Base-by-base conservation (phyloP, 257 asterid genomes). In the Solanum gracilifrons region DNA sequence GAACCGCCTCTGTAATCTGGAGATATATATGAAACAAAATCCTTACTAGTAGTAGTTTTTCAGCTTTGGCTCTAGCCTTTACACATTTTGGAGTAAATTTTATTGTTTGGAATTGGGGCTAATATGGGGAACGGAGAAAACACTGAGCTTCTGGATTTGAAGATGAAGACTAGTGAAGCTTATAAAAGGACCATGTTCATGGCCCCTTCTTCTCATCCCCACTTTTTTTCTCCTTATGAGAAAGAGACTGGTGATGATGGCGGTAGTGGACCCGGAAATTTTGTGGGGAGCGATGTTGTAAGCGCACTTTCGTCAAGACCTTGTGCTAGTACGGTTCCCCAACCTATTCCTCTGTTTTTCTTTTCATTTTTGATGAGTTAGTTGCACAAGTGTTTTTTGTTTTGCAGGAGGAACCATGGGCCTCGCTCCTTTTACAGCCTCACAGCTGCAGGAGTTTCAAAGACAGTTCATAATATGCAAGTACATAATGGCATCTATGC, bases 371-470 rank as follows among this genome's bases (percentile, higher is more conserved):
- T 20, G 72, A 64, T 23, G 76, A 72, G 46, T 20, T 73, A 41
- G 46, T 41, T 41, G 82, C 43, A 33, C 46, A 16, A 73, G 15
- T 84, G 69, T n/a, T 80, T 23, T 43, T 5, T 12, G 71, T 87
- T 86, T 82, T n/a, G 90, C 73, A 87, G 91, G 87, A 55, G 92
- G 80, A 82, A 87, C 87, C 29, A 79, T 87, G 92, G 7, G 60
- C 1, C 76, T 58, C 84, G 86, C 79, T 23, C 86, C 89, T 82
- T 95, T 94, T 90, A 93, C 96, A 33, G 93, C 90, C 16, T 80
- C 94, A 39, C 98, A 95, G 88, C 66, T 92, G 92, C 92, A 93
- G 88, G 98, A 95, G 87, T 69, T 95, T 55, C 95, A 94, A 92
- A 93, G 94, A 86, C 98, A 95, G 90, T 91, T 84, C 48, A 66